phyloP scores from a whole-genome alignment of 768 basidiomycete genomes.

The Hypsizygus marmoreus region DNA sequence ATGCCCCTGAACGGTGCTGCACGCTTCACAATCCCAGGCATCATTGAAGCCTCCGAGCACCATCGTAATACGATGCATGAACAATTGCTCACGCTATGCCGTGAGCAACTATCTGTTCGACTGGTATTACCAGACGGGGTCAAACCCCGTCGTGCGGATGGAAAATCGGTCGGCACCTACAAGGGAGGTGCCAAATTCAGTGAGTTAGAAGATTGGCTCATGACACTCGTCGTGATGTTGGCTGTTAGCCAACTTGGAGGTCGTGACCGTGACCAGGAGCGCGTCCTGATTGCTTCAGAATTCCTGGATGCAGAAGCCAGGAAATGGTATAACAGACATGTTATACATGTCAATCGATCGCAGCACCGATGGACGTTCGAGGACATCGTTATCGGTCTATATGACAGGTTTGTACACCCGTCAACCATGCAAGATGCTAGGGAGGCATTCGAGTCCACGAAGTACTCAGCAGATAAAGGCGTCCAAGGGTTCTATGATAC shows the following conservation, averaged over 20 bases:
- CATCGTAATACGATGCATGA: background rate
- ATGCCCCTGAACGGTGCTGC: background rate
- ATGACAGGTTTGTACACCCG: background rate
- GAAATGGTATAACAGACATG: background rate
- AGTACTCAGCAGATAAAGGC: background rate
- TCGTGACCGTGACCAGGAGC: background rate
- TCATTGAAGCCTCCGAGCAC: background rate
- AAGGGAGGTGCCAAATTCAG: background rate
- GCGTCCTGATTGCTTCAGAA: background rate
- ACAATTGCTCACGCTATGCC: background rate
- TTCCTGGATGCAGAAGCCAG: background rate
- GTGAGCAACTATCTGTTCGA: background rate
- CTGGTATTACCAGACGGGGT: background rate
- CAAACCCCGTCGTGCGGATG: background rate
- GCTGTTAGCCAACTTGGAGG: background rate
- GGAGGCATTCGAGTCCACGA: background rate
- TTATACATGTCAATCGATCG: background rate
- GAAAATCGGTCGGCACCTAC: background rate
- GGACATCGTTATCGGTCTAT: background rate
- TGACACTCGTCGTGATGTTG: background rate
- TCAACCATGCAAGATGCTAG: conserved; percentile 6
- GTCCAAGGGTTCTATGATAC: conserved; percentile 14
- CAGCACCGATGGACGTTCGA: background rate
- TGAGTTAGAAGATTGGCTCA: conserved; percentile 1
- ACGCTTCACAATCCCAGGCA: background rate